These are phyloP conservation scores for Theileria sp. DNA, from an alignment of 169 alveolate species.

Conservation along the genomic window DNA sequence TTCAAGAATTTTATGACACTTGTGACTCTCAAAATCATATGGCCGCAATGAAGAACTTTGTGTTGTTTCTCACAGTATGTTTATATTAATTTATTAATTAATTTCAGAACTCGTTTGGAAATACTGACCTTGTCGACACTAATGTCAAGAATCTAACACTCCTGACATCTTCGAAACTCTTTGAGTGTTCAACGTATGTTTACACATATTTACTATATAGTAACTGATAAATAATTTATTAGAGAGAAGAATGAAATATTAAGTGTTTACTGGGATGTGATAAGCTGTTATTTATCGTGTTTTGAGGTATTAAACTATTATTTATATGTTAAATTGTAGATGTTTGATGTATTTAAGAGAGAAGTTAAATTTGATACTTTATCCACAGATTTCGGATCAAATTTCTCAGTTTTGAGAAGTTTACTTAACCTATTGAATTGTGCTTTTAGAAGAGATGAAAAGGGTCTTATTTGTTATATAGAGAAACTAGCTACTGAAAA, in stretches of 20 bases:
- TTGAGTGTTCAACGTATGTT: not conserved
- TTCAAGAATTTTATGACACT: constrained; percentile 11
- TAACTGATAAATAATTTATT: not conserved
- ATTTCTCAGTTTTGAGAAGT: not conserved
- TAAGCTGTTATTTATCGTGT: not conserved
- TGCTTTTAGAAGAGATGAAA: not conserved
- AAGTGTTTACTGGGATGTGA: not conserved
- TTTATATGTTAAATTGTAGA: not conserved
- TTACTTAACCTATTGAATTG: not conserved
- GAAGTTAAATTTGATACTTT: constrained; percentile 4
- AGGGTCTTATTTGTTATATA: not conserved
- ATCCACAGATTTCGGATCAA: not conserved
- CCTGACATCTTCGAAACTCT: not conserved
- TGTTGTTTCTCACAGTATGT: constrained; percentile 18
- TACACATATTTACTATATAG: not conserved
- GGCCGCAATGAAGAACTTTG: constrained; percentile 27
- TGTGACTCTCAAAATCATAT: not conserved
- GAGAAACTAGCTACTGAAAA: not conserved
- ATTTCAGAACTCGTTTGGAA: constrained; percentile 1
- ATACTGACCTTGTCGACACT: constrained; percentile 14
- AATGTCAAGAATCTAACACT: not conserved
- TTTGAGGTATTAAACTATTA: not conserved
- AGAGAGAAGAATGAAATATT: not conserved
- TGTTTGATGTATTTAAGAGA: not conserved
- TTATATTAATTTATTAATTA: not conserved